Conservation (phyloP, 2,329 filamentous ascomycete genomes). For the Dothistroma pini region DNA sequence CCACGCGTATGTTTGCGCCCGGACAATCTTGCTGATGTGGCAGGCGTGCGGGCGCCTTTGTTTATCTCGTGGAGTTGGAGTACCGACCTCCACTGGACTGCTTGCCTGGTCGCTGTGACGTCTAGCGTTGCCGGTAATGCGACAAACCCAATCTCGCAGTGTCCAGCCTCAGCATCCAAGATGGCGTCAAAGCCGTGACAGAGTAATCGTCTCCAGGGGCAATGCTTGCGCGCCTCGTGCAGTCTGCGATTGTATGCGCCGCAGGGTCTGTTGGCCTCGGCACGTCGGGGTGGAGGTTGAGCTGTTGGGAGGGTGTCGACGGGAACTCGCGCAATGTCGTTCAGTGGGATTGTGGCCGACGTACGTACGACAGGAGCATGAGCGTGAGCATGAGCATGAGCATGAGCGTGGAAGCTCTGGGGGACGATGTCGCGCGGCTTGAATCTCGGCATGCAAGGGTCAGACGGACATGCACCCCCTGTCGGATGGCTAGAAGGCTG, state of each 20-base stretch:
- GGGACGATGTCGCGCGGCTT: not conserved
- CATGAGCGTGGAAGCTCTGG: not conserved
- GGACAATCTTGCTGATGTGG: not conserved
- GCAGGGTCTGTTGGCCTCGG: not conserved
- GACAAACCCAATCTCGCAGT: not conserved
- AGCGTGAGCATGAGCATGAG: too few relatives aligned
- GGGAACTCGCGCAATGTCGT: not conserved
- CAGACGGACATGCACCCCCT: not conserved
- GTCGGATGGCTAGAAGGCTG: not conserved
- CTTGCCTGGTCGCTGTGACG: not conserved
- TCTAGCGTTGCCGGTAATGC: conserved; percentile 1
- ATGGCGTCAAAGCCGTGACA: conserved; percentile 10
- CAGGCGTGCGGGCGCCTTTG: not conserved
- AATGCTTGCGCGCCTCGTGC: conserved; percentile 10
- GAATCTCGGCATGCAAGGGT: not conserved
- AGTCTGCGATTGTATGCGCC: not conserved
- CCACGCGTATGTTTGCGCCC: not conserved
- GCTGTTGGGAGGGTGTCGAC: not conserved
- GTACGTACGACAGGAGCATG: not conserved
- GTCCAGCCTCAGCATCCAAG: not conserved
- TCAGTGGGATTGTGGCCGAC: not conserved
- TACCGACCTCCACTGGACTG: not conserved
- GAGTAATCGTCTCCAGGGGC: conserved; percentile 2
- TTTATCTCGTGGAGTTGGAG: not conserved
- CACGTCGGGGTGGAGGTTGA: not conserved